Evolutionary conservation across 2,329 filamentous ascomycete genomes (phyloP).

Genomic region (Verticillium albo-atrum): DNA sequence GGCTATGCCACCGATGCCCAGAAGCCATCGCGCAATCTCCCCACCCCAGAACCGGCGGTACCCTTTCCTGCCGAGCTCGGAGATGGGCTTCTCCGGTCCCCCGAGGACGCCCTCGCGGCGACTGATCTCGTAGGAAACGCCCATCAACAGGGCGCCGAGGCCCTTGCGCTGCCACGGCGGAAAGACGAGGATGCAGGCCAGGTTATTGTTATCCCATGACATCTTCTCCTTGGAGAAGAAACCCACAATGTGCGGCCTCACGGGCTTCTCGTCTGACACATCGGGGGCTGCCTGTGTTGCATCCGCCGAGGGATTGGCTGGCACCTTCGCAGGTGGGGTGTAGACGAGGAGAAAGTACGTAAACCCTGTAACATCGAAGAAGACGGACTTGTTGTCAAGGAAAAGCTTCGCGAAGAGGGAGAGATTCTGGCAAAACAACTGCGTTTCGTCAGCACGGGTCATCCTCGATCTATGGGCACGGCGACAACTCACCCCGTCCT

Average conservation of each 20-base stretch:
- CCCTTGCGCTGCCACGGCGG: slow-evolving; percentile 93
- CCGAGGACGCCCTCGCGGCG: slow-evolving; percentile 78
- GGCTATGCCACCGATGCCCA: slow-evolving; percentile 20
- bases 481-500: slow-evolving; percentile 58
- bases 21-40: slow-evolving; percentile 70
- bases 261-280: slow-evolving; percentile 3
- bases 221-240: slow-evolving; percentile 99
- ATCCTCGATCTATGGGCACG: not conserved
- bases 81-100: slow-evolving; percentile 91
- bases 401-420: slow-evolving; percentile 97
- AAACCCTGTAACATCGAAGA: slow-evolving; percentile 93
- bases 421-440: slow-evolving; percentile 90
- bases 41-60: slow-evolving; percentile 85
- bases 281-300: slow-evolving; percentile 4
- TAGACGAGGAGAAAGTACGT: slow-evolving; percentile 91
- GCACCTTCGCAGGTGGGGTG: slow-evolving; percentile 42
- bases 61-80: slow-evolving; percentile 74
- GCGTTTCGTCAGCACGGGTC: not conserved
- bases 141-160: slow-evolving; percentile 84
- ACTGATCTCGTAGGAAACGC: slow-evolving; percentile 88
- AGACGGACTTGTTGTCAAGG: slow-evolving; percentile 96
- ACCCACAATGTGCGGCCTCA: slow-evolving; percentile 63
- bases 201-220: slow-evolving; percentile 97
- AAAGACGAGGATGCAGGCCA: slow-evolving; percentile 93
- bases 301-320: not conserved